Evolutionary conservation across 2,329 filamentous ascomycete genomes (phyloP).

Genomic region (Fusarium siculi): DNA sequence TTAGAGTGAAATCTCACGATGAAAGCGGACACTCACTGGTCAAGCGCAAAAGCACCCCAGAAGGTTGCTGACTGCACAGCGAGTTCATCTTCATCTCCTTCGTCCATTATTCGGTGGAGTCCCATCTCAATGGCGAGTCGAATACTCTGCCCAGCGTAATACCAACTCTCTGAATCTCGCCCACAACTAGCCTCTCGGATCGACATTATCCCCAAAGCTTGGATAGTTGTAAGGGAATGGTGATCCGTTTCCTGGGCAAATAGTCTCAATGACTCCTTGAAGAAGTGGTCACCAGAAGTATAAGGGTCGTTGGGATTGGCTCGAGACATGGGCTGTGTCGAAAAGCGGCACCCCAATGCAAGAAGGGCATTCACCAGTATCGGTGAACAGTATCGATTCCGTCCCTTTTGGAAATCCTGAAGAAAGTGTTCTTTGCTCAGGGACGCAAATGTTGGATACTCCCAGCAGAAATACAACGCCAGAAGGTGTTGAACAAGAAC

Average conservation of each 20-base stretch:
- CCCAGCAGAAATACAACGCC: conserved; percentile 78
- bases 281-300: conserved; percentile 79
- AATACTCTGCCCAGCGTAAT: conserved; percentile 77
- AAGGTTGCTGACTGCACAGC: conserved; percentile 69
- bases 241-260: conserved; percentile 67
- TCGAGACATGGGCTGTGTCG: conserved; percentile 70
- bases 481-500: conserved; percentile 71
- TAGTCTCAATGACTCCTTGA: conserved; percentile 73
- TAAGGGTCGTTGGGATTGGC: conserved; percentile 70
- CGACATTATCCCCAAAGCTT: conserved; percentile 80
- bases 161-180: conserved; percentile 78
- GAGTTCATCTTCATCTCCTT: conserved; percentile 64
- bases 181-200: conserved; percentile 79
- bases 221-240: conserved; percentile 75
- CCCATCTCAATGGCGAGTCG: conserved; percentile 78
- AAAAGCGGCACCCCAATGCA: conserved; percentile 75
- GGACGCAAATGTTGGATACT: conserved; percentile 79
- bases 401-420: conserved; percentile 70
- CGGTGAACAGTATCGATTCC: conserved; percentile 73
- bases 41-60: conserved; percentile 70
- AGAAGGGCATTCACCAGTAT: conserved; percentile 74
- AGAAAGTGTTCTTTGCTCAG: conserved; percentile 78
- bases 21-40: conserved; percentile 63
- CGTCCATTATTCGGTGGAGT: conserved; percentile 65
- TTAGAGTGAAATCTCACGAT: conserved; percentile 20